Percentiles rank a stretch among this genome's conserved stretches.
Conservation (phyloP, 2,329 filamentous ascomycete species). For the Pestalotiopsis sp. region DNA sequence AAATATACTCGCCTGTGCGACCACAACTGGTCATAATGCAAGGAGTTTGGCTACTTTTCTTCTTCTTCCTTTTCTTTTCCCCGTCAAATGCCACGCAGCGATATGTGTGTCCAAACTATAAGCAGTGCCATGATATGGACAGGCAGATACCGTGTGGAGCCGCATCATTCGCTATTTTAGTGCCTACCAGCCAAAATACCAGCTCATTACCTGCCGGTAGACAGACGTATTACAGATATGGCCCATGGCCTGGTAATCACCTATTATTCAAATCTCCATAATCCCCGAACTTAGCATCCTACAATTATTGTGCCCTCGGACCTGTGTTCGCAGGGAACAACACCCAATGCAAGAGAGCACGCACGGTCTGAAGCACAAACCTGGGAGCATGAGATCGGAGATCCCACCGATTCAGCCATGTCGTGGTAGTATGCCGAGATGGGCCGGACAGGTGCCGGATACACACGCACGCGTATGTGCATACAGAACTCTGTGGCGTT, state of each 20-base stretch:
- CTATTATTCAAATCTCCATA: not conserved
- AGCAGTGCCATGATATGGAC: not conserved
- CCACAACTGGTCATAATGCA: not conserved
- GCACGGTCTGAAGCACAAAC: not conserved
- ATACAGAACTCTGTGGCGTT: not conserved
- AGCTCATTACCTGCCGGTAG: too few species aligned
- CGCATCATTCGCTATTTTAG: not conserved
- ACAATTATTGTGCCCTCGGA: not conserved
- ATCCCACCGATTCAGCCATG: slow-evolving; percentile 11
- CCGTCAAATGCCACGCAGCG: not conserved
- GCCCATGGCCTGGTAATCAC: too few species aligned
- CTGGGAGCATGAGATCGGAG: slow-evolving; percentile 4
- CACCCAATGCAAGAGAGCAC: not conserved
- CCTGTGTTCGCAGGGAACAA: not conserved
- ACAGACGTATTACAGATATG: too few species aligned
- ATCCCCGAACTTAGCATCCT: not conserved
- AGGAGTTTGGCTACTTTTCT: too few species aligned
- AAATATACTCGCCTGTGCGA: slow-evolving; percentile 9
- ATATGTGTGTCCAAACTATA: not conserved
- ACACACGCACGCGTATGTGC: not conserved
- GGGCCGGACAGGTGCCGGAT: not conserved
- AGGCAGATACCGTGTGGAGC: not conserved
- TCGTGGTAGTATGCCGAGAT: slow-evolving; percentile 1
- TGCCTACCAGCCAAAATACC: not conserved
- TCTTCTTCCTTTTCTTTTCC: not conserved